Evolutionary conservation across 306 rosid species (phyloP).

Genomic region (Acacia acuminata): DNA sequence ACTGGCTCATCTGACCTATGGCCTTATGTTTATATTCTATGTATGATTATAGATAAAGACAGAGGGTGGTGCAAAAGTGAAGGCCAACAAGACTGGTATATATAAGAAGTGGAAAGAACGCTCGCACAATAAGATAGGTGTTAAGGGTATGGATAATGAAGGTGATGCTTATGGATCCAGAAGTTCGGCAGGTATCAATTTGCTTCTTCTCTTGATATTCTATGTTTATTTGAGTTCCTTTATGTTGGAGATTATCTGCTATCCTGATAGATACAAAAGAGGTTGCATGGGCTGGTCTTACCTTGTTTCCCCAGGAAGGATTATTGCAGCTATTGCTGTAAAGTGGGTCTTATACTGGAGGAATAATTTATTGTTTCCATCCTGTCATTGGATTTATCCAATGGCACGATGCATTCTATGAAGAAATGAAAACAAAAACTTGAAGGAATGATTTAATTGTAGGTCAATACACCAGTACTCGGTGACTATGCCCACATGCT

Average conservation of each 20-base stretch:
- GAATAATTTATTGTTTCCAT: not conserved
- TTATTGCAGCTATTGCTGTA: not conserved
- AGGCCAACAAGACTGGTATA: constrained; percentile 81
- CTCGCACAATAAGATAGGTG: constrained; percentile 66
- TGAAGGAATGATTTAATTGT: not conserved
- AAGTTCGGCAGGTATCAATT: constrained; percentile 50
- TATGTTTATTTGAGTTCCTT: not conserved
- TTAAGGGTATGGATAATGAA: constrained; percentile 50
- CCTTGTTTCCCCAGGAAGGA: not conserved
- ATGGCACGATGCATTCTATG: not conserved
- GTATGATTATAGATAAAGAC: constrained; percentile 63
- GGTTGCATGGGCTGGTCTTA: constrained; percentile 16
- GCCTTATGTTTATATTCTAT: constrained; percentile 23
- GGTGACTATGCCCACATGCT: not conserved
- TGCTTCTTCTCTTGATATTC: not conserved
- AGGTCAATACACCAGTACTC: not conserved
- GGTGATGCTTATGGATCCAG: constrained; percentile 50
- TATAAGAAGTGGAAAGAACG: constrained; percentile 88
- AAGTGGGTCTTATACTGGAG: too few relatives aligned
- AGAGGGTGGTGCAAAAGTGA: constrained; percentile 87
- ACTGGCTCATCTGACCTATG: not conserved
- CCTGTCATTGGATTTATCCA: not conserved
- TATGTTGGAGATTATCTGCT: not conserved
- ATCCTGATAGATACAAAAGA: not conserved
- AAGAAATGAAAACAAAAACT: not conserved